These are phyloP conservation scores for Fusarium circinatum DNA, from an alignment of 2,329 filamentous ascomycete genomes.

Conservation along the genomic window DNA sequence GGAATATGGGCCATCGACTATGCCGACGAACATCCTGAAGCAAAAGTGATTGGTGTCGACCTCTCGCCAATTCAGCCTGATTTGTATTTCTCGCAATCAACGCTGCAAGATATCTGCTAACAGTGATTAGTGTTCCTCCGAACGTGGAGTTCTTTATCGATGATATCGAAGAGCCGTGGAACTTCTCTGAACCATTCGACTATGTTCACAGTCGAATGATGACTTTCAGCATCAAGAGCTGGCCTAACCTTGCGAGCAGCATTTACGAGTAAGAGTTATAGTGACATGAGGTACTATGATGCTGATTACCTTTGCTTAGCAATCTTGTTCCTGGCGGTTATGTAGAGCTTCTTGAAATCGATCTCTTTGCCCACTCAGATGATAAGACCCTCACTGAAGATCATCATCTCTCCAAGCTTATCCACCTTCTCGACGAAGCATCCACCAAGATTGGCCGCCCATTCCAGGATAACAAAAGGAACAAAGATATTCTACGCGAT, in stretches of 20 bases:
- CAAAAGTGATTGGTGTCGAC: constrained; percentile 28
- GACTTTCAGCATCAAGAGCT: constrained; percentile 32
- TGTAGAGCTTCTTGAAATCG: constrained; percentile 29
- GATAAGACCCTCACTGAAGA: constrained; percentile 10
- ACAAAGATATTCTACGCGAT: constrained; percentile 21
- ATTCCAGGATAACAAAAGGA: constrained; percentile 29
- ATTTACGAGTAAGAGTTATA: constrained; percentile 22
- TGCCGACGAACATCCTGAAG: constrained; percentile 14
- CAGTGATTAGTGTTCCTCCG: constrained; percentile 14
- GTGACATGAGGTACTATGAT: no score
- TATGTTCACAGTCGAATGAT: constrained; percentile 38
- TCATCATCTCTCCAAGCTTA: constrained; percentile 8
- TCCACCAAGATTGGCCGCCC: constrained; percentile 20
- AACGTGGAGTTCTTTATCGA: constrained; percentile 36
- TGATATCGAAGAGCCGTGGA: constrained; percentile 35
- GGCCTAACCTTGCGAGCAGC: constrained; percentile 5
- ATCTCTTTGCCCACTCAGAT: constrained; percentile 26
- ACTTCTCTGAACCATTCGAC: constrained; percentile 27
- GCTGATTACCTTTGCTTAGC: not conserved
- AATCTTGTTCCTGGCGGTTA: constrained; percentile 27
- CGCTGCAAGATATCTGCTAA: not conserved
- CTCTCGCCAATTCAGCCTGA: constrained; percentile 32
- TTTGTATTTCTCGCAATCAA: constrained; percentile 1
- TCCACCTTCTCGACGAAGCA: constrained; percentile 15
- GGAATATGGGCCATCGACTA: constrained; percentile 27